These are phyloP conservation scores for Uronychia binucleata DNA, from an alignment of 73 alveolate genomes.

Conservation along the genomic window DNA sequence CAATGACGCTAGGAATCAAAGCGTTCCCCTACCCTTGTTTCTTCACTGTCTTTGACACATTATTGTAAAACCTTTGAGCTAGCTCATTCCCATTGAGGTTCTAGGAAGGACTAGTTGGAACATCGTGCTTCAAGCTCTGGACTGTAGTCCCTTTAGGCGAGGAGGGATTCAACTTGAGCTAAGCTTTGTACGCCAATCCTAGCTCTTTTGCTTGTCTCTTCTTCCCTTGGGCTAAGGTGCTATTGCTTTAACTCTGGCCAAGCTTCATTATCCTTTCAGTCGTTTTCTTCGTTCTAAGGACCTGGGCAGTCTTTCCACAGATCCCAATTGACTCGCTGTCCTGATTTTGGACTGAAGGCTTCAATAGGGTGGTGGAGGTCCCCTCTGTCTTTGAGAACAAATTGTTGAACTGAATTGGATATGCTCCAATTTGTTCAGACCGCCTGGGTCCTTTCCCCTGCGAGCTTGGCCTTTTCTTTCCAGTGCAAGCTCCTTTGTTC, in stretches of 20 bases:
- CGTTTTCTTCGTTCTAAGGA: not conserved
- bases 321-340: not conserved
- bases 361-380: not conserved
- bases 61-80: not conserved
- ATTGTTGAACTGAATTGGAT: not conserved
- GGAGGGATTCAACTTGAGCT: not conserved
- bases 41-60: not conserved
- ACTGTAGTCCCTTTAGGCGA: not conserved
- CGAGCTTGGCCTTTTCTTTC: too few species aligned
- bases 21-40: not conserved
- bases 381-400: not conserved
- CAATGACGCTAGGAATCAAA: not conserved
- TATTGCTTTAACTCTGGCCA: not conserved
- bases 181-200: too few species aligned
- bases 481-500: too few species aligned
- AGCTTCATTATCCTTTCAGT: not conserved
- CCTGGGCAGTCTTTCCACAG: not conserved
- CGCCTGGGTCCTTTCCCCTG: not conserved
- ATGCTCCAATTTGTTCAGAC: not conserved
- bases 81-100: not conserved
- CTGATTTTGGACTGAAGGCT: not conserved
- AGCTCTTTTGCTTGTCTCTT: too few species aligned
- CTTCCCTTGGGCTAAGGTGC: too few species aligned
- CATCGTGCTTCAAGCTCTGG: too few species aligned
- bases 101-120: too few species aligned